These are phyloP conservation scores for Bondarzewia mesenterica DNA, from an alignment of 1,284 basidiomycete species.

Conservation along the genomic window DNA sequence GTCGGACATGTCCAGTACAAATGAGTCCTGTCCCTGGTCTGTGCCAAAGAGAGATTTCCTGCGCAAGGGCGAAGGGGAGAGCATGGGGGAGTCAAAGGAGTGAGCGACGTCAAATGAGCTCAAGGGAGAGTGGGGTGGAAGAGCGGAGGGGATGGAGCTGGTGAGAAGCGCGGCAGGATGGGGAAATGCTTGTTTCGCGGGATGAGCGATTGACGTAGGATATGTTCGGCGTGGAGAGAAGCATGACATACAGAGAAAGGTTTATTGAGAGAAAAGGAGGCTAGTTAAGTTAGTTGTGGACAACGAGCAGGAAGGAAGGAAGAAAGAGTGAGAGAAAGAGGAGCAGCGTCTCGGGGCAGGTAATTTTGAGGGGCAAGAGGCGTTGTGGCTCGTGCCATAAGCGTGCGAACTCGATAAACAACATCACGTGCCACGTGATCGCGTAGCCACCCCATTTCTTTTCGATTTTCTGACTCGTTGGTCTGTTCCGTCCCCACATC, in stretches of 20 bases:
- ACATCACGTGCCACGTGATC: constrained; percentile 27
- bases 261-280: neutral
- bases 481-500: too few species aligned
- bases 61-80: constrained; percentile 55
- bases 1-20: constrained; percentile 24
- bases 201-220: neutral
- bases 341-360: constrained; percentile 19
- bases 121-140: constrained; percentile 22
- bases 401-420: constrained; percentile 31
- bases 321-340: constrained; percentile 18
- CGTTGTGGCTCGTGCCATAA: constrained; percentile 9
- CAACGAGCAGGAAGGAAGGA: neutral
- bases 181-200: constrained; percentile 4
- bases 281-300: neutral
- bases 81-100: constrained; percentile 46
- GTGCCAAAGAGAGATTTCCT: constrained; percentile 29
- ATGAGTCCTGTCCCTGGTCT: constrained; percentile 17
- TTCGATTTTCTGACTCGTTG: neutral
- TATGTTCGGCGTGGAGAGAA: constrained; percentile 2
- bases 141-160: constrained; percentile 26
- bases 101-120: constrained; percentile 19
- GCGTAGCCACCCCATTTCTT: constrained; percentile 10
- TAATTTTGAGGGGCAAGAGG: constrained; percentile 2
- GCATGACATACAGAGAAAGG: neutral
- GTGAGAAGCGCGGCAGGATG: constrained; percentile 28